Percentiles rank a stretch among this genome's conserved stretches.
These are phyloP conservation scores for Sporothrix protearum DNA, from an alignment of 2,329 filamentous ascomycete genomes.

Conservation along the genomic window DNA sequence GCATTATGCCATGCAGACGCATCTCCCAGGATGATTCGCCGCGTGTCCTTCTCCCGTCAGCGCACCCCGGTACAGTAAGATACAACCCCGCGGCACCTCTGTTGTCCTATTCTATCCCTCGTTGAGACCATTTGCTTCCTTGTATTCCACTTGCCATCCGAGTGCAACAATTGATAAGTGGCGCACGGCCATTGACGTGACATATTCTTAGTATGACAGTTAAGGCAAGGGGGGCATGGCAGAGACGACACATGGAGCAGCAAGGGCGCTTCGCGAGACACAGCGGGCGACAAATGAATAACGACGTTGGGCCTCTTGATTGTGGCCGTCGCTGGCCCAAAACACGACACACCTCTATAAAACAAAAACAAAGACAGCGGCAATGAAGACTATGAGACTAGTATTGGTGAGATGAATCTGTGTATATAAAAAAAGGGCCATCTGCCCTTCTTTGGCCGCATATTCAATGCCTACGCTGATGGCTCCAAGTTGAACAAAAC, in stretches of 20 bases:
- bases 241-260: not conserved
- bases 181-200: too few species aligned
- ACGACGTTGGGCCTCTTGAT: not conserved
- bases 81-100: not conserved
- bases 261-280: conserved; percentile 13
- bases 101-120: conserved; percentile 2
- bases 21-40: not conserved
- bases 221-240: not conserved
- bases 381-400: not conserved
- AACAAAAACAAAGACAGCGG: not conserved
- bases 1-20: not conserved
- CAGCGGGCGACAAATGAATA: not conserved
- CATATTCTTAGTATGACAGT: not conserved
- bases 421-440: not conserved
- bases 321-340: not conserved
- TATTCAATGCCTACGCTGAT: too few species aligned
- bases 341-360: not conserved
- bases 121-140: too few species aligned
- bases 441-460: not conserved
- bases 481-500: too few species aligned
- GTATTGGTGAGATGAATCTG: not conserved
- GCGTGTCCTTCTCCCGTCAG: not conserved
- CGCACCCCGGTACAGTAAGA: not conserved
- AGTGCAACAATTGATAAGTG: too few species aligned
- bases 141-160: too few species aligned